Percentiles rank a stretch among this genome's conserved stretches.
phyloP scores from a whole-genome alignment of 2,329 filamentous ascomycete species.

The Xylaria sp. region DNA sequence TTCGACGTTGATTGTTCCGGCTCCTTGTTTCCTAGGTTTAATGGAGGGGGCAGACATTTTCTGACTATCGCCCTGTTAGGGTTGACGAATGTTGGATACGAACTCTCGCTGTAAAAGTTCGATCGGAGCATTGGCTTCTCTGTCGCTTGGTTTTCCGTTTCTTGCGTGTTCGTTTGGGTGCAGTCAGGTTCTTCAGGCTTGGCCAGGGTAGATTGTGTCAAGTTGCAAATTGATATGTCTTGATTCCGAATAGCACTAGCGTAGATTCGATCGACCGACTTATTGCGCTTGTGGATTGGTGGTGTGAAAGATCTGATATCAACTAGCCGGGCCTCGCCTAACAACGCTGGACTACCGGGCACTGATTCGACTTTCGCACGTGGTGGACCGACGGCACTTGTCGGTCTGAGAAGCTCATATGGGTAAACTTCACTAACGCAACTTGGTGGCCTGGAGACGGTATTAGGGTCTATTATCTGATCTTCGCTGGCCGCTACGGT shows the following conservation, averaged over 20 bases:
- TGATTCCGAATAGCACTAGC: conserved; percentile 33
- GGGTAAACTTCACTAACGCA: conserved; percentile 20
- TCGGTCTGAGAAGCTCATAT: conserved; percentile 20
- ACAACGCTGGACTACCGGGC: conserved; percentile 35
- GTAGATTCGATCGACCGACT: conserved; percentile 37
- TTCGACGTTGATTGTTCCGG: conserved; percentile 23
- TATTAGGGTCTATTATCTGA: conserved; percentile 13
- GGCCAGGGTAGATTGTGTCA: conserved; percentile 13
- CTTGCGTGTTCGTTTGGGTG: not conserved
- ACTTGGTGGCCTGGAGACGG: conserved; percentile 12
- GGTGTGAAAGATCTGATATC: conserved; percentile 33
- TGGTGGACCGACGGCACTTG: conserved; percentile 28
- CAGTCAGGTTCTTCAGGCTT: not conserved
- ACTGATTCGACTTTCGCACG: conserved; percentile 31
- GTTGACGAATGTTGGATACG: conserved; percentile 30
- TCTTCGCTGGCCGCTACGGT: conserved; percentile 12
- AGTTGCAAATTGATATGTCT: conserved; percentile 35
- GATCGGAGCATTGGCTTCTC: conserved; percentile 27
- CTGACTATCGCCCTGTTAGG: conserved; percentile 33
- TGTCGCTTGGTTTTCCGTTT: conserved; percentile 1
- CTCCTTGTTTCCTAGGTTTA: conserved; percentile 30
- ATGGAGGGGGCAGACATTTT: conserved; percentile 33
- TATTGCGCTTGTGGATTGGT: conserved; percentile 29
- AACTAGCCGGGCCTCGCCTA: conserved; percentile 38
- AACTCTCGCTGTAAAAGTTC: conserved; percentile 30